Percentiles rank a stretch among this genome's conserved stretches.
Conservation (phyloP, 257 asterid species). For the Solanum bulbocastanum region DNA sequence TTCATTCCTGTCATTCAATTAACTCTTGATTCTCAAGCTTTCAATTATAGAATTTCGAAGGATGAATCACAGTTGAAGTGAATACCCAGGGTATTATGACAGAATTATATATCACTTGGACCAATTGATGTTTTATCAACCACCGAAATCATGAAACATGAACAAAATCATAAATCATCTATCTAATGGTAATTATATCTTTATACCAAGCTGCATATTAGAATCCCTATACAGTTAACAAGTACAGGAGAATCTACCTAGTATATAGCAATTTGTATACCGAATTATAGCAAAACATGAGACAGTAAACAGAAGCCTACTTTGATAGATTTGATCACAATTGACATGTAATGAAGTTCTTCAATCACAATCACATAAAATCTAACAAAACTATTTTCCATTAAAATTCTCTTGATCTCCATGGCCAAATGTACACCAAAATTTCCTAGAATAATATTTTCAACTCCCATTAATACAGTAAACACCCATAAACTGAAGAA, state of each 20-base stretch:
- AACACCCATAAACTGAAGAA: not conserved
- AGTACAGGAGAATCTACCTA: not conserved
- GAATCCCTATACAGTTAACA: not conserved
- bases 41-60: not conserved
- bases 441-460: not conserved
- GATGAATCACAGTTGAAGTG: not conserved
- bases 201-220: not conserved
- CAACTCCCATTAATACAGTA: not conserved
- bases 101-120: not conserved
- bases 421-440: not conserved
- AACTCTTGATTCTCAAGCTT: not conserved
- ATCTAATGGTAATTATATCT: not conserved
- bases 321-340: not conserved
- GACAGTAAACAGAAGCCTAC: not conserved
- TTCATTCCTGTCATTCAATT: not conserved
- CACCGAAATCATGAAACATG: not conserved
- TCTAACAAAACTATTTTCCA: not conserved
- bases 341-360: not conserved
- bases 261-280: not conserved
- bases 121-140: not conserved
- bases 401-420: not conserved
- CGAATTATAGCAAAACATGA: not conserved
- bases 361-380: not conserved
- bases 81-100: not conserved
- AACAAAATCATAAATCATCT: not conserved